Evolutionary conservation across 257 asterid genomes (phyloP), one percentile per base, ranked within the genome.

Genomic region (Scutellaria barbata): DNA sequence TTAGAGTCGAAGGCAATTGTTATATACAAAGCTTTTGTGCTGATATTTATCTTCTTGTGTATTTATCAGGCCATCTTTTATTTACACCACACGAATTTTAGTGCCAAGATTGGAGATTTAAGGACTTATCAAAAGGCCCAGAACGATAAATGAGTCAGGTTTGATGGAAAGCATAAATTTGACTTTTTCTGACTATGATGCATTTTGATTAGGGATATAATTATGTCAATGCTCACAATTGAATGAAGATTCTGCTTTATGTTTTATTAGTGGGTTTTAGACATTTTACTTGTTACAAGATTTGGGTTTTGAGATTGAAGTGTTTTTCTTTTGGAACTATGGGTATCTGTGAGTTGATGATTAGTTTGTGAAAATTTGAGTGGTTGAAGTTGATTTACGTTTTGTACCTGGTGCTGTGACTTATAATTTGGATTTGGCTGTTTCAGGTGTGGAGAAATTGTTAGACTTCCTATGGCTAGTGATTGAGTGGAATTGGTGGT

Each of bases 121-220:
- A 48, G 80, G 74, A 75, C 76, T 81, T 77, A n/a, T 12, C 17
- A 25, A 5, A 16, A 58, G 66, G 81, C 69, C 78, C 74, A 63
- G 59, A 50, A 57, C 35, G 67, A 63, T 53, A 30, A 30, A 35
- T 64, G 66, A n/a, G 72, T 71, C 67, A 69, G 78, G 76, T 79
- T 77, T 72, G 63, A 73, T 68, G 68, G 75, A 12, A 58, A 69
- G 72, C 60, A 67, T 20, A 41, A 69, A 54, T 54, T 55, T 74
- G 72, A 63, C 81, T 81, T 76, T 57, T 69, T 48, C 65, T 63
- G 41, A 58, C 41, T 72, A 9, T 63, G 74, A 59, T 79, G 80
- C 85, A 72, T 68, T 57, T 25, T 75, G 79, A 76, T 83, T 76
- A 77, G 68, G 74, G 75, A 74, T 66, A 68, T 47, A 53, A 65